Evolutionary conservation across 1,284 basidiomycete species (phyloP), one percentile per base, ranked within the genome.

Genomic region (Cryptococcus sp.): DNA sequence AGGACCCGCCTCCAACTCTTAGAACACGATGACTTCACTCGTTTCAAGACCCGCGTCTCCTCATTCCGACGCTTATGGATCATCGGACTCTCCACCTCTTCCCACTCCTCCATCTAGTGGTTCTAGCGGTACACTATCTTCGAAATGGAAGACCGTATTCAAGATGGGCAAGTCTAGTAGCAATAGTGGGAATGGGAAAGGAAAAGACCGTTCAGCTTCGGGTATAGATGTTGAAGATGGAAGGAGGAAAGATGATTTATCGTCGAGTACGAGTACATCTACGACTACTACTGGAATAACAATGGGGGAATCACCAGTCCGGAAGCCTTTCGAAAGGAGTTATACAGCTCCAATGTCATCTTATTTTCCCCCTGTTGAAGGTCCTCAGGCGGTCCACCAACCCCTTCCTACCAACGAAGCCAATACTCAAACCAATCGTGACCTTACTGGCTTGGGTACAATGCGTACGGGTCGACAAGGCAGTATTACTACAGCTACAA

Each of bases 61-160:
- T 16, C 55, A 59, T 13, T 57, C 59, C 22, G 50, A 47, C 22
- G 51, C 52, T 10, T 54, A 42, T 34, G 21, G 39, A 55, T 40
- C 47, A 40, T 7, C 34, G 36, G 9, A 54, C 55, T n/a, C 50
- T 50, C 13, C 25, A 16, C n/a, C 14, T 47, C 18, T 55, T 58
- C 11, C 52, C 59, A 14, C 44, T 60, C 24, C 53, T 3, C 60
- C 62, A 11, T 52, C 62, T 39, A 51, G 48, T 24, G 46, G 48
- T 25, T 43, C 48, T 9, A 49, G 46, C 48, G 5, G 18, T 50
- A 37, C 24, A 28, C 28, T 28, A 4, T 28, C 28, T 28, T 63
- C 61, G 7, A 54, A 59, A 22, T 67, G 65, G 65, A 63, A 61
- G 48, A 57, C 40, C 32, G 59, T 68, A 2, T 68, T 68, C 57